These are phyloP conservation scores for Phytophthora meadii DNA, from an alignment of 352 stramenopile genomes.

Conservation along the genomic window DNA sequence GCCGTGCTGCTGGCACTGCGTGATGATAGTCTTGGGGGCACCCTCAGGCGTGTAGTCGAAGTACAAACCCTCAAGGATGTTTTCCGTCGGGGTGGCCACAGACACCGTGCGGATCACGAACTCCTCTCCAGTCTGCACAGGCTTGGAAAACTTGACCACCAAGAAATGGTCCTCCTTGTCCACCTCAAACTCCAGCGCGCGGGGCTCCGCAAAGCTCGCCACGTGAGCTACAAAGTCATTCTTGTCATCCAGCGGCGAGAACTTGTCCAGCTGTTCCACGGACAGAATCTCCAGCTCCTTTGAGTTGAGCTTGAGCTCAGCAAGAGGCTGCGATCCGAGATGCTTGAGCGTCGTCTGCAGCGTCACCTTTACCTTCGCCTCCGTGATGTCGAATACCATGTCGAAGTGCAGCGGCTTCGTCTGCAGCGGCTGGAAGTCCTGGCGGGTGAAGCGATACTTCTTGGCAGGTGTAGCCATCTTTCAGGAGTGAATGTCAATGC, in stretches of 20 bases:
- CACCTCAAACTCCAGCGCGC: conserved; percentile 55
- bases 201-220: conserved; percentile 52
- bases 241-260: conserved; percentile 42
- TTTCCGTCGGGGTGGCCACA: conserved; percentile 71
- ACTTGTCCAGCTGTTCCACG: conserved; percentile 61
- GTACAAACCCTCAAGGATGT: conserved; percentile 83
- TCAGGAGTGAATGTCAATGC: neutral
- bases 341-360: conserved; percentile 78
- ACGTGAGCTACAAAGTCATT: conserved; percentile 74
- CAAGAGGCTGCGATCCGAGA: conserved; percentile 40
- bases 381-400: conserved; percentile 83
- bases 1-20: conserved; percentile 82
- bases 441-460: conserved; percentile 78
- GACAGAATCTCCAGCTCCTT: conserved; percentile 76
- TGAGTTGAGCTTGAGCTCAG: conserved; percentile 74
- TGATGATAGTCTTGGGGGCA: conserved; percentile 81
- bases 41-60: conserved; percentile 79
- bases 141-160: conserved; percentile 62
- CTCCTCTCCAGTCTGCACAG: conserved; percentile 64
- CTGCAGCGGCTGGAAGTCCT: conserved; percentile 67
- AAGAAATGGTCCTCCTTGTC: conserved; percentile 78
- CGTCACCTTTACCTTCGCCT: conserved; percentile 66
- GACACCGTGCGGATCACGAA: conserved; percentile 76
- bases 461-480: conserved; percentile 32
- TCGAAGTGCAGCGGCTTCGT: conserved; percentile 84